Base-by-base conservation (phyloP, 768 basidiomycete genomes). In the Kwoniella newhampshirensis region DNA sequence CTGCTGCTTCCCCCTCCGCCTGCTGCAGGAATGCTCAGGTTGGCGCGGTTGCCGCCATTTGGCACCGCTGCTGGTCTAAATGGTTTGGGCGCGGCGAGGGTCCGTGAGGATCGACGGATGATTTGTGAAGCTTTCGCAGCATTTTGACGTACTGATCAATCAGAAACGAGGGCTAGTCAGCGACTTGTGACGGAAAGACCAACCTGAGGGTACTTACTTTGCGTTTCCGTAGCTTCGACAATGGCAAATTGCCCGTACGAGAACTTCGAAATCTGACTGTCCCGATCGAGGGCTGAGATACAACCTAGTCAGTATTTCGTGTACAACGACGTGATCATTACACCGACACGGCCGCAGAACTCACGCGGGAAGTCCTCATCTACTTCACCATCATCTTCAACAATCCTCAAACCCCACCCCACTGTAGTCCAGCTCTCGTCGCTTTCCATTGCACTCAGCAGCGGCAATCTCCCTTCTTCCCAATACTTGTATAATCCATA, bases 361-460 rank as follows among this genome's bases (percentile, higher is more conserved):
- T 66, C 74, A 94, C 93, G 88, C 21, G 94, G 96, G 71, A 93
- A 98, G 78, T 99, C 96, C 74, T 97, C 96, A 73, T 99, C 96
- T 0, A 98, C 91, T 75, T 97, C 94, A 15, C 96, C 96, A 74
- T 98, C 93, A 42, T 92, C 89, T 68, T 99, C 96, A 1, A 91
- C 89, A 52, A 98, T 91, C 57, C 91, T 80, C 77, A 99, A 75
- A 36, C 90, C 86, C 94, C 96, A 99, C 1, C 90, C 91, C 3
- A 88, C 80, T 0, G 89, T 87, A 42, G 85, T 87, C 45, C 90
- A 78, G 62, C 78, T 80, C 1, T 80, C 80, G 17, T 79, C 68
- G 18, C 45, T 35, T 13, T 63, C 63, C 32, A 67, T 61, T 12
- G 54, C 63, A 21, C 47, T 46, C 32, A 73, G 47, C 8, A 30